Base-by-base conservation (phyloP, 2,329 filamentous ascomycete species). In the Phialemonium atrogriseum region DNA sequence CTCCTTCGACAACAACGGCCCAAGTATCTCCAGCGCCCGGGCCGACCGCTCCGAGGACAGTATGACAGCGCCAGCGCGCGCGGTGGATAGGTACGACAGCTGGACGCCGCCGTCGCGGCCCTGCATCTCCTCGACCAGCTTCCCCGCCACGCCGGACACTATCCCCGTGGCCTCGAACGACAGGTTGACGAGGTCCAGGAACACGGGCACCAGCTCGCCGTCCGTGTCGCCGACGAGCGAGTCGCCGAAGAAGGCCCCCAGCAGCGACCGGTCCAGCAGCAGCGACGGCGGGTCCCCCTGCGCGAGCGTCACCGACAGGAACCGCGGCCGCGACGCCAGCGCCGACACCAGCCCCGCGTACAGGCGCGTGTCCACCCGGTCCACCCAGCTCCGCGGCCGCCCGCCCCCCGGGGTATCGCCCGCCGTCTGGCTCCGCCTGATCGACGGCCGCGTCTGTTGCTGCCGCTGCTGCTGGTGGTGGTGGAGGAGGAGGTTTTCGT, bases 151-250 rank as follows among this genome's bases (percentile, higher is more conserved):
- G 17, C 91, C 89, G 45, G 88, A 95, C 4, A 98, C 86, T 36
- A 98, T 95, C 14, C 89, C 89, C 0, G 88, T 94, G 7, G 86
- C 87, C 54, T 94, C 86, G 24, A 89, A 70, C 0, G 89, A 84
- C 24, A 96, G 63, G 24, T 76, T 77, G 13, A 75, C 77, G 16
- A 98, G 68, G 47, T 96, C 86, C 4, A 98, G 70, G 36, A 87
- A 89, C 45, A 98, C 91, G 2, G 91, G 87, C 2, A 93, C 76
- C 20, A 88, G 67, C 36, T 75, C 76, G 42, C 78, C 78, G 32
- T 77, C 77, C 27, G 74, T 84, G 38, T 80, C 69, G 10, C 85
- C 87, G 0, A 94, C 73, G 2, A 96, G 62, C 0, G 85, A 73
- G 45, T 83, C 80, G 13, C 78, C 76, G 45, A 82, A 82, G 12